Base-by-base conservation (phyloP, 2,329 filamentous ascomycete species). In the Fusarium sp. region DNA sequence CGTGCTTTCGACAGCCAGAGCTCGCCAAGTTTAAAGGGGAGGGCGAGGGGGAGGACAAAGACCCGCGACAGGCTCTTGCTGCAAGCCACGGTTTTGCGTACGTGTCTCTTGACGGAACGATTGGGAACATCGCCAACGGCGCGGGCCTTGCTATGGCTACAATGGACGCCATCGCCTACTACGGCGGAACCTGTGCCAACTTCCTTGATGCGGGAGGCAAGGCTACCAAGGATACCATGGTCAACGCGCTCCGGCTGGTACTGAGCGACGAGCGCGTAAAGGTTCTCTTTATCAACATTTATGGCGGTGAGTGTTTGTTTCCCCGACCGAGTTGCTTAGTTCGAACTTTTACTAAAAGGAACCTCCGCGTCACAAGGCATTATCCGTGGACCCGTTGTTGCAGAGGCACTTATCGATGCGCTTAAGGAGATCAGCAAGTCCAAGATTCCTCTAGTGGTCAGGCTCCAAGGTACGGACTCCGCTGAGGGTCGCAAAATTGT, bases 241-340 rank as follows among this genome's bases (percentile, higher is more conserved):
- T 41, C 39, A 22, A 41, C 14, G 39, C 39, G 22, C 39, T n/a
- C 0, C 39, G 39, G 39, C 22, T 41, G 39, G 39, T 41, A 41
- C 39, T 41, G 39, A n/a, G 39, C 39, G 39, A 41, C 13, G 39
- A 41, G 8, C 22, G 22, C 13, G 39, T 41, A 22, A 41, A 41
- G 8, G 39, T 41, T 41, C 22, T 41, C 39, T 41, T 41, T 2
- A 41, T 41, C 39, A 41, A 41, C 39, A 41, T 41, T 41, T 41
- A 15, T 41, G 39, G 39, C 13, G 39, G 39, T 41, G 39, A 41
- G 39, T 41, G 39, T n/a, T n/a, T 41, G 8, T n/a, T 41, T 9
- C 0, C 13, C 15, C 10, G 39, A 1, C 13, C 15, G 38, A 39
- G 11, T 13, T 41, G 20, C 39, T n/a, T 41, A 13, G 5, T 1